These are phyloP conservation scores for Celoporthe dispersa DNA, from an alignment of 2,329 filamentous ascomycete genomes.

Conservation along the genomic window DNA sequence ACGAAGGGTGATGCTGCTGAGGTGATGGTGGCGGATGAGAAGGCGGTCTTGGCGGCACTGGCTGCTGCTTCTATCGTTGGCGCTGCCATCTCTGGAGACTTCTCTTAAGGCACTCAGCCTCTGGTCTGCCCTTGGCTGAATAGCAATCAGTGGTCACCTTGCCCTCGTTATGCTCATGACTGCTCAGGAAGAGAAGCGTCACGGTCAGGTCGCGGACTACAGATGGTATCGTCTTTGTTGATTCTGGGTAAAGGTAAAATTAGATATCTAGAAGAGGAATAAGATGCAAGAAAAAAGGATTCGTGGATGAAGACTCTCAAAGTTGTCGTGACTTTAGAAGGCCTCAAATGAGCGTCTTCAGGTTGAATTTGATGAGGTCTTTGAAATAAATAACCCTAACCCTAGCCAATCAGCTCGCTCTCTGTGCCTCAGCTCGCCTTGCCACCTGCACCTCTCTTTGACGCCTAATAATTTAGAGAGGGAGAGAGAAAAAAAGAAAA, in stretches of 20 bases:
- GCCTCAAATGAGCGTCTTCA: neutral
- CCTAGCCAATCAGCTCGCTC: neutral
- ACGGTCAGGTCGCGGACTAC: neutral
- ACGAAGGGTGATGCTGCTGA: conserved; percentile 57
- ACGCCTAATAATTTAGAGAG: too few relatives aligned
- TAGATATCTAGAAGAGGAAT: neutral
- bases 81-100: conserved; percentile 10
- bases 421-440: too few relatives aligned
- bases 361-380: neutral
- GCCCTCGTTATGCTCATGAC: conserved; percentile 7
- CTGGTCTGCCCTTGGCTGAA: neutral
- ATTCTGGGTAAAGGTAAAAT: neutral
- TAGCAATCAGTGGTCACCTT: neutral
- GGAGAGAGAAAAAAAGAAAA: too few relatives aligned
- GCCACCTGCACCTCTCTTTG: too few relatives aligned
- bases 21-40: conserved; percentile 27
- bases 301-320: neutral
- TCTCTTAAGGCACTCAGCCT: neutral
- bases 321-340: neutral
- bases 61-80: conserved; percentile 22
- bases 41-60: conserved; percentile 25
- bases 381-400: neutral
- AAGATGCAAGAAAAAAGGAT: neutral
- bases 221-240: neutral
- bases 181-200: neutral